Base-by-base conservation (phyloP, 176 grass and related monocot species). In the Thalia dealbata region DNA sequence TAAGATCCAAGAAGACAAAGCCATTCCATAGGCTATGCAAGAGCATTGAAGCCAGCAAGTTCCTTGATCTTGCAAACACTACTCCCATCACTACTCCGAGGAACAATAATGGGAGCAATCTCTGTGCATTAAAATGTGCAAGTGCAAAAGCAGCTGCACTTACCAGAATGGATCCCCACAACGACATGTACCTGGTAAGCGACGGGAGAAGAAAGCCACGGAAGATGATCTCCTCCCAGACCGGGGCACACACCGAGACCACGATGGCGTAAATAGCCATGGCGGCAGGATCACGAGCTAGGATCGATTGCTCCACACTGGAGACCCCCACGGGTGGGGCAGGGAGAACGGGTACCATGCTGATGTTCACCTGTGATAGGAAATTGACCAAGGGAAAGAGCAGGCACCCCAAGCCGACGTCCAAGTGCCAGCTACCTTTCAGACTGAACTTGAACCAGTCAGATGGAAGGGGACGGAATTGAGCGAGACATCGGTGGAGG, bases 191-290 rank as follows among this genome's bases (percentile, higher is more conserved):
- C 30, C 87, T 77, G 3, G 95, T 97, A 43, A 97, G 71, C 44
- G 95, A 97, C 71, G 95, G 95, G 51, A 97, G 88, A 79, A 97
- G 90, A 74, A 97, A 97, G 48, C 95, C 93, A 67, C 95, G 81
- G 78, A 97, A 97, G 19, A 97, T 69, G 82, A 97, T 84, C 74
- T 97, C 95, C 82, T 97, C 95, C 95, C 95, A 97, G 78, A 92
- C 74, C 22, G 95, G 89, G 50, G 93, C 93, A 76, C 93, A 97
- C 23, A 92, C 45, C 11, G 89, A 85, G 26, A 97, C 90, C 69
- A 97, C 95, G 22, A 88, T 78, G 25, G 90, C 95, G 77, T 93
- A 99, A 3, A 99, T 79, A 52, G 71, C 90, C 85, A 99, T 88
- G 15, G 95, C 95, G 2, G 93, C 79, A 0, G 90, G 95, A 63